Base-by-base conservation (phyloP, 441 rosid genomes). In the Euphorbia schlechtendalii region DNA sequence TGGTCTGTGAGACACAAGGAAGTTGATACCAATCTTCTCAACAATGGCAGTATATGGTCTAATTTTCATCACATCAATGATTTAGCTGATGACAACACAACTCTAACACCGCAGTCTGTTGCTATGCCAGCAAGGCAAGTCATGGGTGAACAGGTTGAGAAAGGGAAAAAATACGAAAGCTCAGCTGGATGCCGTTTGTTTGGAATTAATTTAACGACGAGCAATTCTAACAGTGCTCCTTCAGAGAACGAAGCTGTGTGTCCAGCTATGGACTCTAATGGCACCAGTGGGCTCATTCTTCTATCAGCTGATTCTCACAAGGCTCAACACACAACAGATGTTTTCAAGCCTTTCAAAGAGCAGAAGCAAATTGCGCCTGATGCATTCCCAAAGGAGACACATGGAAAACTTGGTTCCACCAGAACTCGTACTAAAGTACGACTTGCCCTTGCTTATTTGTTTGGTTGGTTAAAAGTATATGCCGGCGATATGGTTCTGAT, bases 401-500 rank as follows among this genome's bases (percentile, higher is more conserved):
- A 63, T 58, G 64, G 61, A 66, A 81, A 78, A 72, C 82, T 58
- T 18, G 72, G 72, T 24, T 56, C 69, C 3, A 21, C 67, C 34
- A 82, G 97, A 80, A 84, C 76, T 76, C 82, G 97, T 18, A 91
- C 85, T 4, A 91, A 88, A 92, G 97, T 90, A 73, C 15, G 63
- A 61, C 27, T 21, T 9, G 6, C 3, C 6, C 63, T 54, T 18
- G 27, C 54, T 2, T 59, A 32, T 10, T 24, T n/a, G 34, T 30
- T n/a, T 22, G 4, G n/a, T n/a, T n/a, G n/a, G n/a, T n/a, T n/a
- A n/a, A n/a, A 8, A n/a, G n/a, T n/a, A n/a, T n/a, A n/a, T n/a
- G n/a, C n/a, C n/a, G n/a, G n/a, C n/a, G n/a, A n/a, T n/a, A n/a
- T n/a, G n/a, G n/a, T n/a, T n/a, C n/a, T n/a, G n/a, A n/a, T n/a